Evolutionary conservation across 306 rosid genomes (phyloP).

Genomic region (Prunus padus): DNA sequence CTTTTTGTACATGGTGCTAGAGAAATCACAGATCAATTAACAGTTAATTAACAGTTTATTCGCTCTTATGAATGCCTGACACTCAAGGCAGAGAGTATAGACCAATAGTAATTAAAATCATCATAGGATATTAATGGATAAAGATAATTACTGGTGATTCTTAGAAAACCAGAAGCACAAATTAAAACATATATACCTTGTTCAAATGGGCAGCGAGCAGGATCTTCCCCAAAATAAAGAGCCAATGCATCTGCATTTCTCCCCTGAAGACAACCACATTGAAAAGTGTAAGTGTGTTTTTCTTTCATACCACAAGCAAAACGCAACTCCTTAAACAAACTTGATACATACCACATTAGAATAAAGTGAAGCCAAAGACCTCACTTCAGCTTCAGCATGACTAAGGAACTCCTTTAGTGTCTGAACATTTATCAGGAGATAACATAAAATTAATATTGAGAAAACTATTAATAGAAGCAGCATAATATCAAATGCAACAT

Average conservation of each 20-base stretch:
- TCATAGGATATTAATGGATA: background rate
- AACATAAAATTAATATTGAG: background rate
- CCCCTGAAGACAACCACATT: slow-evolving; percentile 55
- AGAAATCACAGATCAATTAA: background rate
- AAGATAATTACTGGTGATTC: background rate
- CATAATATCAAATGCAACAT: background rate
- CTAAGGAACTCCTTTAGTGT: slow-evolving; percentile 65
- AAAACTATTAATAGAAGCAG: background rate
- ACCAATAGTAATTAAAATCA: background rate
- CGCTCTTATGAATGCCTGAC: background rate
- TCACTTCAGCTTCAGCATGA: slow-evolving; percentile 74
- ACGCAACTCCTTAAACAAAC: slow-evolving; percentile 16
- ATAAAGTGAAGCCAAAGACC: slow-evolving; percentile 78
- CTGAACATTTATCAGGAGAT: slow-evolving; percentile 37
- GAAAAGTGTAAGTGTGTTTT: slow-evolving; percentile 17
- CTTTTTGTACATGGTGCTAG: background rate
- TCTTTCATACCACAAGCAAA: slow-evolving; percentile 15
- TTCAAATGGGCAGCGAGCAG: slow-evolving; percentile 72
- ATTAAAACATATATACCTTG: slow-evolving; percentile 48
- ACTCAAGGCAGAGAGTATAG: background rate
- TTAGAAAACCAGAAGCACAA: background rate
- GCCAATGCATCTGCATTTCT: slow-evolving; percentile 89
- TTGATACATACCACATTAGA: slow-evolving; percentile 65
- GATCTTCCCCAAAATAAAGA: slow-evolving; percentile 79
- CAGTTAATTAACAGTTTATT: background rate